phyloP scores from a whole-genome alignment of 2,329 filamentous ascomycete genomes.

The Ophiostoma triangulosporum region DNA sequence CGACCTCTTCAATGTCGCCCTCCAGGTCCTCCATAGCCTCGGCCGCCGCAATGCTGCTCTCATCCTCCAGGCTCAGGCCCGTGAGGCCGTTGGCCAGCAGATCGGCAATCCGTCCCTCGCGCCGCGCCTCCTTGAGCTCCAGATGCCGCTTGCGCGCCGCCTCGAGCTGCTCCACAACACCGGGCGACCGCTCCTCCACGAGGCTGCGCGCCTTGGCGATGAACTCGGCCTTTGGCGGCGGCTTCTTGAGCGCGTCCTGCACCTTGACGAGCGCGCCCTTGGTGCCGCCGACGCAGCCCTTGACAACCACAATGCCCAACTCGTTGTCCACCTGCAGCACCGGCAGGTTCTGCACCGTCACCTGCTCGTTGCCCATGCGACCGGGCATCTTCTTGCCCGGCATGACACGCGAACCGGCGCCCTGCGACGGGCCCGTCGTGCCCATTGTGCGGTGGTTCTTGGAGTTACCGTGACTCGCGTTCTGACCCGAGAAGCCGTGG shows the following conservation, averaged over 20 bases:
- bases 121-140: constrained; percentile 37
- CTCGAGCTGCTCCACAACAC: constrained; percentile 32
- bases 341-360: constrained; percentile 83
- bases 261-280: constrained; percentile 76
- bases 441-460: constrained; percentile 87
- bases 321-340: constrained; percentile 78
- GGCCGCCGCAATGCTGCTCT: neutral
- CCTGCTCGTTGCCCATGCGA: constrained; percentile 79
- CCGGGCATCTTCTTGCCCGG: constrained; percentile 98
- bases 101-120: constrained; percentile 27
- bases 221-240: constrained; percentile 35
- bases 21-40: neutral
- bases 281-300: constrained; percentile 74
- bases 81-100: constrained; percentile 15
- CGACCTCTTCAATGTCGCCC: neutral
- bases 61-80: neutral
- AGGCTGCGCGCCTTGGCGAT: constrained; percentile 31
- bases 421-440: constrained; percentile 78
- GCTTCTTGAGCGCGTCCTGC: constrained; percentile 83
- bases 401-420: constrained; percentile 78
- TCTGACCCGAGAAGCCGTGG: constrained; percentile 79
- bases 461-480: constrained; percentile 87
- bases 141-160: constrained; percentile 36
- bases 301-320: constrained; percentile 78
- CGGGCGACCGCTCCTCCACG: constrained; percentile 33